Conservation (phyloP, 179 eudicot genomes). For the Spinacia oleracea region DNA sequence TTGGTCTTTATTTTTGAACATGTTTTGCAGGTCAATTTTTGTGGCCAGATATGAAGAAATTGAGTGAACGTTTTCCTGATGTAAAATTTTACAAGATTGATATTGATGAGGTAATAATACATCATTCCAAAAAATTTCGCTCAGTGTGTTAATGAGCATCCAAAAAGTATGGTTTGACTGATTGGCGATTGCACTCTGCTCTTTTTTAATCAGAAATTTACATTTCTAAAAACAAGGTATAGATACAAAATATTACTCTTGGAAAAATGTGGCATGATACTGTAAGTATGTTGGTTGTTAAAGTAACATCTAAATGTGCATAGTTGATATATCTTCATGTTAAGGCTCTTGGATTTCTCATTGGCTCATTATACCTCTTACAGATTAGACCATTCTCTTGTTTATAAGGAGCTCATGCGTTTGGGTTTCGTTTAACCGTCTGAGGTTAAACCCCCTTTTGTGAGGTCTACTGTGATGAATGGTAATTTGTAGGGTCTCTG, state of each 20-base stretch:
- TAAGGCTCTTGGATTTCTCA: background rate
- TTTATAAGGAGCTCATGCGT: background rate
- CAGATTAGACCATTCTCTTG: background rate
- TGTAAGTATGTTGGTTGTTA: background rate
- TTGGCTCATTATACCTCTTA: background rate
- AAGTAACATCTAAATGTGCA: background rate
- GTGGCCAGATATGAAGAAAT: slow-evolving; percentile 63
- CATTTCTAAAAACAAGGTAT: background rate
- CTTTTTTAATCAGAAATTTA: background rate
- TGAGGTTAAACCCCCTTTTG: background rate
- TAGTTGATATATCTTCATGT: background rate
- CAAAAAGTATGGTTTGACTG: background rate
- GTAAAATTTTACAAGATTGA: slow-evolving; percentile 84
- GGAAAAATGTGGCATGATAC: background rate
- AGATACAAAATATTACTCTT: background rate
- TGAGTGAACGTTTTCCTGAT: slow-evolving; percentile 62
- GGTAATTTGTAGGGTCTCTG: background rate
- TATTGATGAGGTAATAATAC: slow-evolving; percentile 67
- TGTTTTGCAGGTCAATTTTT: slow-evolving; percentile 64
- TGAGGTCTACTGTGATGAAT: background rate
- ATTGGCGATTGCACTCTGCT: background rate
- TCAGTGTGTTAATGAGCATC: background rate
- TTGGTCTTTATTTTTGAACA: background rate
- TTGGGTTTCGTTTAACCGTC: background rate
- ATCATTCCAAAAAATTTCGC: background rate